phyloP scores from a whole-genome alignment of 176 grass and related monocot genomes.

The Avena insularis region DNA sequence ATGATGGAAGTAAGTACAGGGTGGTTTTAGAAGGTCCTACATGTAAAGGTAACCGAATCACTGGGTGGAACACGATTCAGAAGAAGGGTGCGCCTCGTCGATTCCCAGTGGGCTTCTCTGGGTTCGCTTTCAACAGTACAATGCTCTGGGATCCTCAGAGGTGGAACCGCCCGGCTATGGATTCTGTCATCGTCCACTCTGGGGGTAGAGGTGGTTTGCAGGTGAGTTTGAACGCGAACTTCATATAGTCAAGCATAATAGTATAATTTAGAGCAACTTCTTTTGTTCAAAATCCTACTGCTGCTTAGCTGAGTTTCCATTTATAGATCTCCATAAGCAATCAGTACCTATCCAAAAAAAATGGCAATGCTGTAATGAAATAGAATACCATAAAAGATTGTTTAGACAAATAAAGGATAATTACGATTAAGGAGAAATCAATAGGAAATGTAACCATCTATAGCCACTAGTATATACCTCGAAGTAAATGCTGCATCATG shows the following conservation, averaged over 20 bases:
- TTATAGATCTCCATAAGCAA: slow-evolving; percentile 5
- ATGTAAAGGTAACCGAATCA: slow-evolving; percentile 82
- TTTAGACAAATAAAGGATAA: not conserved
- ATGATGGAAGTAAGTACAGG: slow-evolving; percentile 59
- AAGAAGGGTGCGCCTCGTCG: slow-evolving; percentile 55
- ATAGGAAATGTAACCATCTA: not conserved
- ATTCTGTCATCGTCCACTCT: slow-evolving; percentile 71
- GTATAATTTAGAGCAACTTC: not conserved
- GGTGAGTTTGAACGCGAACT: slow-evolving; percentile 53
- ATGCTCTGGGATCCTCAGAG: slow-evolving; percentile 88
- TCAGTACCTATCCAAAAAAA: not conserved
- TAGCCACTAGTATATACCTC: not conserved
- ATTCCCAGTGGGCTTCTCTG: slow-evolving; percentile 72
- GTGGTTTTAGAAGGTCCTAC: slow-evolving; percentile 78
- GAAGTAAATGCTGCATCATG: slow-evolving; percentile 1
- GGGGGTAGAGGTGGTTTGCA: slow-evolving; percentile 71
- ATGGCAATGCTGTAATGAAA: not conserved
- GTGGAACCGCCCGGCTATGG: slow-evolving; percentile 71
- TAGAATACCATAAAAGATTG: not conserved
- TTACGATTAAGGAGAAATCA: slow-evolving; percentile 2
- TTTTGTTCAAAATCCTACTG: slow-evolving; percentile 5
- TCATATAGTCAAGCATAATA: not conserved
- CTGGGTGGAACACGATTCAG: slow-evolving; percentile 71
- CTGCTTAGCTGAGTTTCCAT: not conserved
- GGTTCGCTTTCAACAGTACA: slow-evolving; percentile 90